Base-by-base conservation (phyloP, 805 yeast genomes). In the Metschnikowia koreensis region DNA sequence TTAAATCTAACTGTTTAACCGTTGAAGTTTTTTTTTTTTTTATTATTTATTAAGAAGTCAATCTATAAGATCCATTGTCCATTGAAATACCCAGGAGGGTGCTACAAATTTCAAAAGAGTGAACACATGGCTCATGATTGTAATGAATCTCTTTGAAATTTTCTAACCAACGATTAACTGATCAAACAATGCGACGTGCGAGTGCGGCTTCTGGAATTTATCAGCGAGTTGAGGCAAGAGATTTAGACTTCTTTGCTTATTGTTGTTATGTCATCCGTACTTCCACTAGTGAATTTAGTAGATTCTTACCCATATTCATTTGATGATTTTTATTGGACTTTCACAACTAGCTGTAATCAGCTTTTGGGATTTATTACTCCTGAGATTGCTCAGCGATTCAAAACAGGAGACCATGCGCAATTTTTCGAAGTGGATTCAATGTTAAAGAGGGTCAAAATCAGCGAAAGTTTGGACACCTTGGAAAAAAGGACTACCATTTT, bases 401-500 rank as follows among this genome's bases (percentile, higher is more conserved):
- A 17, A 15, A 12, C 37, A n/a, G 40, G 46, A 16, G 39, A 46
- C 13, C 41, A 41, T 11, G 36, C 29, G 3, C 33, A 47, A n/a
- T 46, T 43, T 41, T 34, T 44, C n/a, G 41, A 16, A 16, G 34
- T 47, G 6, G 15, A 36, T 22, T 37, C 41, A 12, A 31, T 40
- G 4, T 7, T 6, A 8, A 50, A 50, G 27, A 29, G 38, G 3
- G 49, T 56, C 27, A 27, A 22, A 12, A 28, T 56, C 12, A 41
- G 41, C 7, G 47, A 50, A 3, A 10, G 8, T 6, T 46, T 56
- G 17, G 48, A 70, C 50, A 70, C 79, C 0, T 41, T 76, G 29
- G 82, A 78, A 26, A 60, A 62, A 34, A 62, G 86, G 55, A 75
- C 69, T 47, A 52, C 49, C 0, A 68, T 69, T 0, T 66, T 88